phyloP scores from a whole-genome alignment of 768 basidiomycete genomes.

The Hygrophorus russula region DNA sequence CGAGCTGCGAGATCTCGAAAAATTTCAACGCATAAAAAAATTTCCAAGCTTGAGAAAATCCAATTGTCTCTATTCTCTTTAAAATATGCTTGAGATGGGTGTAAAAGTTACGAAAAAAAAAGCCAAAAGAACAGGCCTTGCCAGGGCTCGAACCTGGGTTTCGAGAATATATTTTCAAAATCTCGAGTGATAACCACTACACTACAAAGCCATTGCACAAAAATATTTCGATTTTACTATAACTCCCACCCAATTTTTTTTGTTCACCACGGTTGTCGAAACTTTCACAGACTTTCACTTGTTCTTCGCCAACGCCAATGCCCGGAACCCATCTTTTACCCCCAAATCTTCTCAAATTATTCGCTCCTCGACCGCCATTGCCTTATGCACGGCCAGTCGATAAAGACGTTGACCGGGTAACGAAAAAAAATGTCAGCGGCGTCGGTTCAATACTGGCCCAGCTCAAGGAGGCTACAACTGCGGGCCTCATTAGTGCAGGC shows the following conservation, averaged over 20 bases:
- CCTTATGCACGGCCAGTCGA: slow-evolving; percentile 81
- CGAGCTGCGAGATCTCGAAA: too few relatives aligned
- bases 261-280: too few relatives aligned
- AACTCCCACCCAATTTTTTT: too few relatives aligned
- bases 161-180: slow-evolving; percentile 5
- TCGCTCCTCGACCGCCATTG: slow-evolving; percentile 85
- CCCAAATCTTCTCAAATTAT: slow-evolving; percentile 93
- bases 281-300: too few relatives aligned
- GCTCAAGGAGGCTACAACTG: slow-evolving; percentile 71
- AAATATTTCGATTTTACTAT: too few relatives aligned
- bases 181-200: slow-evolving; percentile 9
- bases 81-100: neutral
- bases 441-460: slow-evolving; percentile 65
- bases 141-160: slow-evolving; percentile 9
- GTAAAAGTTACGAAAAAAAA: neutral
- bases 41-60: too few relatives aligned
- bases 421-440: slow-evolving; percentile 57
- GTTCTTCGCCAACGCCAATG: slow-evolving; percentile 22
- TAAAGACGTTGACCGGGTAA: slow-evolving; percentile 68
- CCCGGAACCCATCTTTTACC: slow-evolving; percentile 84
- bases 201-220: slow-evolving; percentile 3
- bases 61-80: too few relatives aligned
- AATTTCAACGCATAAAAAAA: too few relatives aligned
- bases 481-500: slow-evolving; percentile 47
- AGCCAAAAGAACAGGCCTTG: slow-evolving; percentile 1